Percentiles rank a stretch among this genome's conserved stretches.
Evolutionary conservation across 2,329 filamentous ascomycete species (phyloP).

Genomic region (Colletotrichum euphorbiae): DNA sequence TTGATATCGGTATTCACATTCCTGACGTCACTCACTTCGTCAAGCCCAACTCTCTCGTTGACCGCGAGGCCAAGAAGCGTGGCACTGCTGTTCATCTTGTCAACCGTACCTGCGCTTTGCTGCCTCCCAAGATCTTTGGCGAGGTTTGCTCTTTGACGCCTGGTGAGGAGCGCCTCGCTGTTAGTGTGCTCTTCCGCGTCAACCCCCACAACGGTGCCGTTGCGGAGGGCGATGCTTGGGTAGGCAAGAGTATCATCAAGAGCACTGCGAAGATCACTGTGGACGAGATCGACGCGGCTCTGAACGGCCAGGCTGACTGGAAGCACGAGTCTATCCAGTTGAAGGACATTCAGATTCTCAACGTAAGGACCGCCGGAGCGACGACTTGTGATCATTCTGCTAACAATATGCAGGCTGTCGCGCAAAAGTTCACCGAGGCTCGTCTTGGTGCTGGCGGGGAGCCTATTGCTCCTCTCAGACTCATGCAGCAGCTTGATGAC

Average conservation of each 20-base stretch:
- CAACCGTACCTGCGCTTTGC: conserved; percentile 87
- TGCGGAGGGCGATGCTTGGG: conserved; percentile 89
- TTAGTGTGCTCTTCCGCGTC: conserved; percentile 94
- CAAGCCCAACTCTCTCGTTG: conserved; percentile 93
- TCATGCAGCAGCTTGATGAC: conserved; percentile 94
- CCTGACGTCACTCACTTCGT: conserved; percentile 97
- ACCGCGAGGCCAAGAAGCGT: conserved; percentile 97
- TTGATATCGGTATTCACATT: conserved; percentile 96
- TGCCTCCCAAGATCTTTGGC: conserved; percentile 85
- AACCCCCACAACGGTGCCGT: conserved; percentile 83
- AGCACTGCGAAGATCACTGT: conserved; percentile 88
- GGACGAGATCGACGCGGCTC: conserved; percentile 84
- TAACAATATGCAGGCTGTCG: conserved; percentile 69
- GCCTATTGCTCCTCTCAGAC: conserved; percentile 84
- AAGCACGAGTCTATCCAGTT: conserved; percentile 74
- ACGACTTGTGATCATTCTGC: conserved; percentile 19
- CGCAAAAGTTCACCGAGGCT: conserved; percentile 90
- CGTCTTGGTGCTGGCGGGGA: conserved; percentile 84
- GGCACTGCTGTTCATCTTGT: conserved; percentile 95
- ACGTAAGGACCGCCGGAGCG: conserved; percentile 60
- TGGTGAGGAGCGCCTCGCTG: conserved; percentile 88
- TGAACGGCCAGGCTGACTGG: conserved; percentile 72
- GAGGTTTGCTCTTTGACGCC: conserved; percentile 91
- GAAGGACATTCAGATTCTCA: conserved; percentile 84
- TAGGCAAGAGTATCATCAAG: conserved; percentile 94